Base-by-base conservation (phyloP, 2,329 filamentous ascomycete species). In the Pseudovirgaria hyperparasitica region DNA sequence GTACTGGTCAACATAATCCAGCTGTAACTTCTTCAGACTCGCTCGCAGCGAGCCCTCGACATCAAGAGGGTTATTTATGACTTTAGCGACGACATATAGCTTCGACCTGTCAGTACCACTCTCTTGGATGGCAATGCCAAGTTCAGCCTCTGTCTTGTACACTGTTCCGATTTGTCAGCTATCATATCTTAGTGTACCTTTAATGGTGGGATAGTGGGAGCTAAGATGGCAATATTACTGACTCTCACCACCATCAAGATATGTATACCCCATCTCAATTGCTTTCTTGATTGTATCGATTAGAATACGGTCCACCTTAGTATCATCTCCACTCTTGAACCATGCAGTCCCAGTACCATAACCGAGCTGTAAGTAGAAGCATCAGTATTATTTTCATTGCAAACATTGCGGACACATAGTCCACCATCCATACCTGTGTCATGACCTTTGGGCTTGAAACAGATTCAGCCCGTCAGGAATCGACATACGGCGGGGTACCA, bases 201-300 rank as follows among this genome's bases (percentile, higher is more conserved):
- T 11, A 26, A 9, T 26, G 9, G 14, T 6, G 9, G n/a, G 19
- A 20, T 20, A 20, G 9, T 9, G 11, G 16, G 9, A 7, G 15
- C 20, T n/a, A n/a, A n/a, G n/a, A n/a, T n/a, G n/a, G n/a, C n/a
- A n/a, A 14, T 5, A 23, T n/a, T 2, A 37, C 54, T 31, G 46
- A 75, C 74, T 56, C 58, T 86, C 74, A 12, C 81, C 81, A 22
- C 79, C 72, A 48, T 87, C 81, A 3, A 86, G 62, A 43, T 86
- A 79, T 31, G 65, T 63, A 50, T 75, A 85, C 14, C 76, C 79
- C n/a, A 70, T 52, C 29, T 69, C 65, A 41, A 84, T 76, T 17
- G 80, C 79, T 36, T 57, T 64, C 30, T 76, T 67, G 23, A 66
- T 58, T 1, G 57, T 52, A 27, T 74, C 67, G 9, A 75, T 58